phyloP scores from a whole-genome alignment of 2,329 filamentous ascomycete genomes.

The Microsporum audouinii region DNA sequence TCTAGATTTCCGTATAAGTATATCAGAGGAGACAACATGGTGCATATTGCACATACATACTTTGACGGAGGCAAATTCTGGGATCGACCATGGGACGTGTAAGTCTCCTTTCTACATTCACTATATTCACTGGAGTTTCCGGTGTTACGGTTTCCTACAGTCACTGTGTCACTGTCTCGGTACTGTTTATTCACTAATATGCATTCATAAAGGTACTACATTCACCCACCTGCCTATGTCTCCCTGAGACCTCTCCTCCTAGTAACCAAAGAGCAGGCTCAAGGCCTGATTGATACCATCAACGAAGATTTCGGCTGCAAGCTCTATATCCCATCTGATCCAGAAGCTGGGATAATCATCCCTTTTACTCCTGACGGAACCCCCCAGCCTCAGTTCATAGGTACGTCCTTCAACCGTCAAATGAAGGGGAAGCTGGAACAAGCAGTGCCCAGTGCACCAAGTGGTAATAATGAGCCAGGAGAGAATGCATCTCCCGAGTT shows the following conservation, averaged over 20 bases:
- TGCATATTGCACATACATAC: constrained; percentile 28
- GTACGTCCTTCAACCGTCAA: constrained; percentile 41
- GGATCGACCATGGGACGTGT: constrained; percentile 63
- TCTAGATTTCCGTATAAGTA: constrained; percentile 35
- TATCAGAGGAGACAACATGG: constrained; percentile 23
- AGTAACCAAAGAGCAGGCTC: constrained; percentile 55
- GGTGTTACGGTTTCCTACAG: background rate
- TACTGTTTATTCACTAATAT: constrained; percentile 9
- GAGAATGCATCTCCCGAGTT: constrained; percentile 18
- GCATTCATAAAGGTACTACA: constrained; percentile 48
- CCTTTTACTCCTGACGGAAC: constrained; percentile 50
- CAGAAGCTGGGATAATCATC: constrained; percentile 47
- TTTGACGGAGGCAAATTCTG: constrained; percentile 38
- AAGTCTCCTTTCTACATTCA: constrained; percentile 31
- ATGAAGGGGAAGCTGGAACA: constrained; percentile 29
- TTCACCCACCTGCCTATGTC: constrained; percentile 43
- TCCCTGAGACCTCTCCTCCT: constrained; percentile 50
- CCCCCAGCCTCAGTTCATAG: constrained; percentile 57
- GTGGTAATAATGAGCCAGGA: constrained; percentile 16
- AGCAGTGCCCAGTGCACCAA: constrained; percentile 23
- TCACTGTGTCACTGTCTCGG: background rate
- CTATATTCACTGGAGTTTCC: background rate
- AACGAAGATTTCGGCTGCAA: constrained; percentile 43
- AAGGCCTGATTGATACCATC: constrained; percentile 52
- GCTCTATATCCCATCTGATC: constrained; percentile 48